Evolutionary conservation across 306 rosid species (phyloP).

Genomic region (Abrus pulchellus): DNA sequence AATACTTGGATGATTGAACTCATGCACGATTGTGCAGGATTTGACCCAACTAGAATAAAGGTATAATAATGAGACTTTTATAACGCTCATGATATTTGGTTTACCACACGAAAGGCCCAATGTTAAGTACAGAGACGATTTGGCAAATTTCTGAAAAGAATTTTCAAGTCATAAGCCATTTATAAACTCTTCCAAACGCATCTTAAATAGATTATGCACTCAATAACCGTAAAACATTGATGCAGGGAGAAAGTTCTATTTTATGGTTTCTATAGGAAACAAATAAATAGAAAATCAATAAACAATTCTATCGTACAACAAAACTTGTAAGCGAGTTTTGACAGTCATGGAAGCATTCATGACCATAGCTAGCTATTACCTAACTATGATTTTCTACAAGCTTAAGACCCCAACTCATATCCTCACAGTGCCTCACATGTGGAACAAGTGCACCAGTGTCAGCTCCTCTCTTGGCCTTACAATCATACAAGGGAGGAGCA

Average conservation of each 20-base stretch:
- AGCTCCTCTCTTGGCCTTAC: conserved; percentile 67
- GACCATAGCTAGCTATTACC: conserved; percentile 21
- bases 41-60: too few species aligned
- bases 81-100: too few species aligned
- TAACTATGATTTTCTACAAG: conserved; percentile 52
- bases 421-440: conserved; percentile 81
- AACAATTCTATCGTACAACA: conserved; percentile 40
- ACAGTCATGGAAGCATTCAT: neutral
- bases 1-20: too few species aligned
- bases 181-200: too few species aligned
- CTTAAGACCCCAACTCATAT: conserved; percentile 90
- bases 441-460: conserved; percentile 72
- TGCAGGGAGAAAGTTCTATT: neutral
- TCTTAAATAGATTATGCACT: neutral
- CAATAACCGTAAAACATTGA: neutral
- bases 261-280: neutral
- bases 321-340: conserved; percentile 32
- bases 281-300: neutral
- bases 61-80: too few species aligned
- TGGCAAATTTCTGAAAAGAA: too few species aligned
- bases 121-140: too few species aligned
- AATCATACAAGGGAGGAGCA: conserved; percentile 78
- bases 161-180: too few species aligned
- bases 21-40: too few species aligned
- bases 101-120: too few species aligned